Evolutionary conservation across 78 protist species (phyloP).

Genomic region (Dictyostelium brefeldianum): DNA sequence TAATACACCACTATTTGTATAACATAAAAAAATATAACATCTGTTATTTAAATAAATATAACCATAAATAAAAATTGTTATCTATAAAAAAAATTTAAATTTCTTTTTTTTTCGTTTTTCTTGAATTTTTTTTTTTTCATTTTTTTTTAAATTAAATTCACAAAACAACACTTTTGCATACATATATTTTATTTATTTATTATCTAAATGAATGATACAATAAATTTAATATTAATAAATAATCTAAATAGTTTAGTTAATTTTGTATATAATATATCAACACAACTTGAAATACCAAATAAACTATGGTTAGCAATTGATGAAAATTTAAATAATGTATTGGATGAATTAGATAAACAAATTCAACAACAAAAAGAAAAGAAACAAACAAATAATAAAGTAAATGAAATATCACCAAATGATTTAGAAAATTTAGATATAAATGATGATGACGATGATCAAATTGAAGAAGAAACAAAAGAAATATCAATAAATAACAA

Average conservation of each 20-base stretch:
- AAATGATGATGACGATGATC: slow-evolving; percentile 30
- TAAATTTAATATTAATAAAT: background rate
- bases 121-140: background rate
- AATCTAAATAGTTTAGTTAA: background rate
- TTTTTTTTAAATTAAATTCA: too few relatives aligned
- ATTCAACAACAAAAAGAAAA: background rate
- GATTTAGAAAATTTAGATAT: slow-evolving; percentile 56
- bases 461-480: background rate
- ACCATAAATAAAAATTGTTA: too few relatives aligned
- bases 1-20: too few relatives aligned
- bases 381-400: background rate
- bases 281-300: slow-evolving; percentile 8
- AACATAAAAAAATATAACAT: too few relatives aligned
- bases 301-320: background rate
- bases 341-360: background rate
- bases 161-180: too few relatives aligned
- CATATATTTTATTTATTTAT: too few relatives aligned
- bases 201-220: too few relatives aligned
- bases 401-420: slow-evolving; percentile 37
- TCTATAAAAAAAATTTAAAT: too few relatives aligned
- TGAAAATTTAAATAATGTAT: slow-evolving; percentile 11
- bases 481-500: background rate
- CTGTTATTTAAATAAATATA: too few relatives aligned
- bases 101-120: too few relatives aligned
- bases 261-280: slow-evolving; percentile 14